Base-by-base conservation (phyloP, 495 filamentous ascomycete genomes). In the Ramalina intermedia region DNA sequence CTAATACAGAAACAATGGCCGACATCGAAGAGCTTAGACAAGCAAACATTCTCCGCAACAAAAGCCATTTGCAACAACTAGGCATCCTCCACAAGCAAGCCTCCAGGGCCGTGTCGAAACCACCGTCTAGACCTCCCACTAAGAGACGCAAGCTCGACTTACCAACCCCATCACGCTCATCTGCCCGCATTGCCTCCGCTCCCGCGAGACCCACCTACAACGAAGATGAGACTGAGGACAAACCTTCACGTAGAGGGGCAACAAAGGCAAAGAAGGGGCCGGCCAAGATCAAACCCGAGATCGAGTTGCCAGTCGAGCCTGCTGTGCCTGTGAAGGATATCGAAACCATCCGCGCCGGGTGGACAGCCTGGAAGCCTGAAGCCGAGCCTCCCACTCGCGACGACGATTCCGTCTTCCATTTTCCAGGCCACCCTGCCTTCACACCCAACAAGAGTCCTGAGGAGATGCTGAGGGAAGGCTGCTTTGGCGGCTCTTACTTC, bases 401-500 rank as follows among this genome's bases (percentile, higher is more conserved):
- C 43, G 52, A 58, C 0, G 46, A 62, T 23, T 62, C 60, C 6
- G 60, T 51, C 2, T 69, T 70, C 36, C 67, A 66, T 41, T 72
- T 73, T 47, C 29, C 45, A 17, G 61, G 63, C 13, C 59, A 69
- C 33, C 64, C 65, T 0, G 37, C 46, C 21, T 73, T 73, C 43
- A 63, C 61, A 6, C 70, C 70, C 7, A 73, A 73, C 37, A 71
- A 71, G 47, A 66, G 65, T 2, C 70, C 70, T 24, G 65, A 66
- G 46, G 66, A 65, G 38, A 68, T 72, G 50, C 58, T 72, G 12
- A 60, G 64, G 17, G 65, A 71, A 58, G 68, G 70, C 13, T 58
- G 56, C 37, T 72, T 72, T 47, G 70, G 70, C 17, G 70, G 70
- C 5, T 62, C 63, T 0, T 72, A 72, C 52, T 73, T 68, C 58